Evolutionary conservation across 1,139 yeast species (phyloP), one percentile per base, ranked within the genome.

Genomic region (Lizanozyma gosingica): DNA sequence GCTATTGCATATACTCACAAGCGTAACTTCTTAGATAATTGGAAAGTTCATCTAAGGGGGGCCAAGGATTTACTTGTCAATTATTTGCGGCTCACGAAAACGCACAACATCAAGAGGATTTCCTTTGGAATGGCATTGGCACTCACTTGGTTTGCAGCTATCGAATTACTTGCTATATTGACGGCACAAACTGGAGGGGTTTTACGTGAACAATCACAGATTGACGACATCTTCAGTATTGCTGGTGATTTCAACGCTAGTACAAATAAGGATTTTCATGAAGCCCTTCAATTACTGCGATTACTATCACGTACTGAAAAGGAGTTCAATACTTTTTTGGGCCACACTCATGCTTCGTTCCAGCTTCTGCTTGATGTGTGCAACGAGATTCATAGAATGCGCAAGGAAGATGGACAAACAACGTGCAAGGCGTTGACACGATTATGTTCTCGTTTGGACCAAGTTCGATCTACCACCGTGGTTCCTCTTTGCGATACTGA

Each of bases 101-200:
- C 43, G 36, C 49, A 47, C 37, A 40, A 39, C 33, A 34, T 35
- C 34, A 35, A 43, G 17, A 18, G 38, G 39, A 18, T 61, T 36
- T 55, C 63, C 14, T 55, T 60, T n/a, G 74, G 72, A 2, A 48
- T 67, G n/a, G 71, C 73, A 1, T 51, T 68, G 8, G 72, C 73
- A 1, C 62, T 64, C 43, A 60, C 61, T n/a, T 68, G 73, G 74
- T 68, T 66, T 45, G 66, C 64, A 46, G 68, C 73, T 11, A 61
- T 68, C 37, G 74, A 68, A 43, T 49, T 64, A 4, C 43, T 64
- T 15, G 73, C 73, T 1, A 22, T 22, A 22, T 22, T 22, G 11
- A 22, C 29, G 11, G 29, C 29, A 22, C 9, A 22, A 22, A 33
- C 42, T 14, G 35, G 35, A 9, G 40, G 35, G 14, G 32, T 40